Evolutionary conservation across 495 filamentous ascomycete genomes (phyloP), one percentile per base, ranked within the genome.

Genomic region (Pseudomonodictys pantanalensis): DNA sequence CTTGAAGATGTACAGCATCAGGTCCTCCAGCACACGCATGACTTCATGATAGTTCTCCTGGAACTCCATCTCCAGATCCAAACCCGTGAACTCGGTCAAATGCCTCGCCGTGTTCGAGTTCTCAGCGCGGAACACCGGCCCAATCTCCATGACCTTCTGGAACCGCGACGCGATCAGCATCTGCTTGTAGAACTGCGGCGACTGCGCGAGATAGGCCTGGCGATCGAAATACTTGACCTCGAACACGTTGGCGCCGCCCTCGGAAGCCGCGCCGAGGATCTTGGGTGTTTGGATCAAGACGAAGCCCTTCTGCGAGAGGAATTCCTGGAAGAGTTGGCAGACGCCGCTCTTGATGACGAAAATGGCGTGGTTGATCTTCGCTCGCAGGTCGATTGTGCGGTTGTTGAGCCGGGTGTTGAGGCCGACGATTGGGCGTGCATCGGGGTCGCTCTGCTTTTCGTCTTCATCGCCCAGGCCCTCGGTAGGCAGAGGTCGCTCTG

Each of bases 1-100:
- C 42, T 71, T 69, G 70, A 78, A 78, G 58, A 78, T 76, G 67
- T 66, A 71, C 22, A 76, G 66, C 69, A 78, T 75, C 44, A 78
- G 66, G 39, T 72, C 69, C 46, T 76, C 74, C 23, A 78, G 62
- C 29, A 76, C 55, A 12, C 64, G 46, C 54, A 78, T 68, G 30
- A 77, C 75, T 58, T 78, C 75, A 58, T 78, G 75, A 60, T 78
- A 78, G 57, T 78, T 52, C 57, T 77, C 71, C 38, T 75, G 64
- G 61, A 78, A 76, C 50, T 63, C 72, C 73, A 76, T 77, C 54
- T 78, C 75, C 53, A 78, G 47, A 72, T 78, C 75, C 17, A 78
- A 72, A 7, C 75, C 75, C 4, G 66, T 71, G 62, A 77, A 78
- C 65, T 78, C 75, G 3, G 75, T 77, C 65, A 78, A 60, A 56